A percentile compares a stretch with the other conserved stretches of the same genome.
phyloP scores from a whole-genome alignment of 768 basidiomycete genomes.

The Ramaria sp. region DNA sequence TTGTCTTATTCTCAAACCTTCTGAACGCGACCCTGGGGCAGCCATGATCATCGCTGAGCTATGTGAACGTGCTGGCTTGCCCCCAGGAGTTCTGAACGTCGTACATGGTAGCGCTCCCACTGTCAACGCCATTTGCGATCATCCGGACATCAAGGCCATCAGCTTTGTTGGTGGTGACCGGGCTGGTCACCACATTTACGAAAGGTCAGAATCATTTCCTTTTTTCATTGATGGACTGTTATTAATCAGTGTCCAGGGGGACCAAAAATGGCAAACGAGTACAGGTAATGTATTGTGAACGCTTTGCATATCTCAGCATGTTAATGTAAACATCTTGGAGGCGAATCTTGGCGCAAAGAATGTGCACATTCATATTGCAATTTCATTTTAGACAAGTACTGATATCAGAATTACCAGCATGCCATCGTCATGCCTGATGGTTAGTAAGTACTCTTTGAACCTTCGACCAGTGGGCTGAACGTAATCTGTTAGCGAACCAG shows the following conservation, averaged over 20 bases:
- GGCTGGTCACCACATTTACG: constrained; percentile 90
- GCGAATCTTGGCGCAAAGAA: constrained; percentile 95
- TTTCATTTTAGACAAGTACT: neutral
- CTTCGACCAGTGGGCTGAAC: neutral
- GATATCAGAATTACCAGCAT: constrained; percentile 29
- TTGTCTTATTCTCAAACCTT: constrained; percentile 89
- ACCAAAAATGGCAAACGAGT: constrained; percentile 84
- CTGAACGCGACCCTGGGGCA: constrained; percentile 93
- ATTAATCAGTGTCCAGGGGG: constrained; percentile 33
- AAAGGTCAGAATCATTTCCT: constrained; percentile 34
- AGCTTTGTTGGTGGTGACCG: constrained; percentile 93
- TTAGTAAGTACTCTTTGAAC: constrained; percentile 23
- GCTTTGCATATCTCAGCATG: neutral
- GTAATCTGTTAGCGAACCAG: constrained; percentile 53
- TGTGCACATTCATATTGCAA: neutral
- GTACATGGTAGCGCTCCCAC: constrained; percentile 86
- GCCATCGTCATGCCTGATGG: constrained; percentile 90
- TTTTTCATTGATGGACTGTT: neutral
- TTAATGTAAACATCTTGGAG: constrained; percentile 17
- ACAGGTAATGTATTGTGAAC: constrained; percentile 31
- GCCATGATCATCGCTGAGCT: constrained; percentile 97
- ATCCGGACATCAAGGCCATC: constrained; percentile 85
- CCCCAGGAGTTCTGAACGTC: constrained; percentile 83
- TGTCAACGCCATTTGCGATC: constrained; percentile 90
- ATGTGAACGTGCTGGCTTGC: constrained; percentile 77